Base-by-base conservation (phyloP, 2,329 filamentous ascomycete genomes). In the Graphilbum sp. region DNA sequence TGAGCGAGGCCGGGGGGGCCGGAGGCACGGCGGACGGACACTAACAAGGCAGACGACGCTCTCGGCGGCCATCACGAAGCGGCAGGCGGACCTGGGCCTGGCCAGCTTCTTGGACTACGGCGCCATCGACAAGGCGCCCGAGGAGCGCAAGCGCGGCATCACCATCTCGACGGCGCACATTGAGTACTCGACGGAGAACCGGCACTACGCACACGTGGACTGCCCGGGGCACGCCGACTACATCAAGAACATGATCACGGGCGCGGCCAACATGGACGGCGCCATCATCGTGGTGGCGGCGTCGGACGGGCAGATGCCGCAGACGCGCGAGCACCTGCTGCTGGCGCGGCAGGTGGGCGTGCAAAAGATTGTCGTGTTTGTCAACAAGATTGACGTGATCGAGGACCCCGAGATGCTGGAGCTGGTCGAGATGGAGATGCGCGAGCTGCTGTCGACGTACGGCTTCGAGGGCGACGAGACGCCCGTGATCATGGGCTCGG, bases 211-310 rank as follows among this genome's bases (percentile, higher is more conserved):
- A 54, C 90, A 98, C 75, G 90, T 98, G 69, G 90, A 98, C 75
- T 98, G 90, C 66, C 90, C 90, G 42, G 90, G 90, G 65, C 90
- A 98, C 79, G 90, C 90, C 64, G 90, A 98, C 85, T 98, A 98
- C 73, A 96, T 98, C 71, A 98, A 98, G 77, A 98, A 98, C 79
- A 98, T 98, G 90, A 98, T 98, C 62, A 98, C 90, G 50, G 90
- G 90, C 77, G 87, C 90, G 46, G 88, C 92, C 54, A 93, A 86
- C 71, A 98, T 98, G 90, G 90, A 98, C 54, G 90, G 90, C 54
- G 88, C 90, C 54, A 88, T 98, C 58, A 95, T 98, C 54, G 90
- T 98, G 49, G 92, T 98, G 52, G 92, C 92, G 51, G 90, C 90
- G 50, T 94, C 86, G 29, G 90, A 98, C 59, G 90, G 90, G 58